Evolutionary conservation across 768 basidiomycete species (phyloP).

Genomic region (Leccinum barrowsii): DNA sequence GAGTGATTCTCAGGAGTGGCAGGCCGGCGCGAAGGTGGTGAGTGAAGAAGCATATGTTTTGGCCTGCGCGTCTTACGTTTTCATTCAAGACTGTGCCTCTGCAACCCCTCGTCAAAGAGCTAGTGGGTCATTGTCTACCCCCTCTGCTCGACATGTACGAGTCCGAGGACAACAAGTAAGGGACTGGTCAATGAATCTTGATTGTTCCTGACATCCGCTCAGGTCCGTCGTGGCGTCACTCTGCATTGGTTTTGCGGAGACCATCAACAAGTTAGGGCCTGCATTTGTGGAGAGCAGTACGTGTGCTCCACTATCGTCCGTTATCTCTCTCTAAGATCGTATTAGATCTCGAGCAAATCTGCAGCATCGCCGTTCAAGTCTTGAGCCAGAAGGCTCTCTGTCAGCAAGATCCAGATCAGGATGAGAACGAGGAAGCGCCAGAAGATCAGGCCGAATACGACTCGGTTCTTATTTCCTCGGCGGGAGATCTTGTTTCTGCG

Average conservation of each 20-base stretch:
- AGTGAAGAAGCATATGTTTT: conserved; percentile 25
- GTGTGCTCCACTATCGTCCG: conserved; percentile 27
- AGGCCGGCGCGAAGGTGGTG: conserved; percentile 64
- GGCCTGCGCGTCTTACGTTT: conserved; percentile 6
- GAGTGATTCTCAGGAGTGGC: conserved; percentile 79
- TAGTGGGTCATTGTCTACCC: conserved; percentile 71
- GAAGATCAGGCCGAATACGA: conserved; percentile 96
- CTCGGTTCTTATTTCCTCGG: conserved; percentile 89
- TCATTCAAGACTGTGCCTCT: conserved; percentile 43
- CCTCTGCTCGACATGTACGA: conserved; percentile 86
- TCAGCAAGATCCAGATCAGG: conserved; percentile 94
- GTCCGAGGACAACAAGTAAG: conserved; percentile 96
- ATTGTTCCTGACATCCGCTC: conserved; percentile 12
- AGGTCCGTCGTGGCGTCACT: conserved; percentile 87
- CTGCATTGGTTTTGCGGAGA: conserved; percentile 87
- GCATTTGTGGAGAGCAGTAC: conserved; percentile 75
- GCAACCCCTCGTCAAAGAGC: conserved; percentile 68
- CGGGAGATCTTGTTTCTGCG: conserved; percentile 89
- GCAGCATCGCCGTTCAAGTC: conserved; percentile 77
- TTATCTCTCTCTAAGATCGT: conserved; percentile 4
- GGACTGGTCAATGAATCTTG: conserved; percentile 16
- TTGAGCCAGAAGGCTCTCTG: conserved; percentile 94
- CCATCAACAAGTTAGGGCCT: conserved; percentile 88
- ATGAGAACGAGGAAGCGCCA: conserved; percentile 79
- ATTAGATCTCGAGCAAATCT: conserved; percentile 72